Evolutionary conservation across 1,139 yeast genomes (phyloP).

Genomic region (Sugiyamaella neomexicana): DNA sequence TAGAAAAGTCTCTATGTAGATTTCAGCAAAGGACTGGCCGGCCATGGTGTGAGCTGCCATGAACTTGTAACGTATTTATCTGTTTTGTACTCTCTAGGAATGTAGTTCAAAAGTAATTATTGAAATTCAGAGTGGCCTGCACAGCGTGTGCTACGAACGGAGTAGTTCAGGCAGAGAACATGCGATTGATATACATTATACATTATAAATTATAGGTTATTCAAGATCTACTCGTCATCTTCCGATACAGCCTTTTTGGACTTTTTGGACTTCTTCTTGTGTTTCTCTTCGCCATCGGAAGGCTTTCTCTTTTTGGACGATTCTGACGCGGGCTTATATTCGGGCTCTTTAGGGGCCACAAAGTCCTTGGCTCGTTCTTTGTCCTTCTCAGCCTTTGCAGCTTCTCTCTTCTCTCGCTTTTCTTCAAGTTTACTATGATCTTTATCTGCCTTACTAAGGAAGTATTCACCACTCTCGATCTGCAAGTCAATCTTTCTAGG

Average conservation of each 20-base stretch:
- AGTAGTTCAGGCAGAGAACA: too few species aligned
- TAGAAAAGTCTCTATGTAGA: constrained; percentile 71
- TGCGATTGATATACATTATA: constrained; percentile 11
- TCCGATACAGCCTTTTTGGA: constrained; percentile 24
- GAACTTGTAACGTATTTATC: not conserved
- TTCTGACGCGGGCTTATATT: constrained; percentile 39
- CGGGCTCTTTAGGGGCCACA: constrained; percentile 79
- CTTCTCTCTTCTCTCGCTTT: constrained; percentile 76
- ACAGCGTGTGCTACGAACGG: too few species aligned
- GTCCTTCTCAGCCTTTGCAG: constrained; percentile 62
- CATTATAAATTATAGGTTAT: not conserved
- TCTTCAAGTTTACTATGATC: constrained; percentile 69
- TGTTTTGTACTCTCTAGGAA: too few species aligned
- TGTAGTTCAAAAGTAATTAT: not conserved
- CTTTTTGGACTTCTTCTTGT: constrained; percentile 36
- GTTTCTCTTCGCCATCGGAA: constrained; percentile 24
- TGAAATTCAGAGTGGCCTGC: not conserved
- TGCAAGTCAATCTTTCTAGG: constrained; percentile 98
- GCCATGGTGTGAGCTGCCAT: constrained; percentile 42
- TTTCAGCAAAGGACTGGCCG: constrained; percentile 53
- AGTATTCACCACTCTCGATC: constrained; percentile 98
- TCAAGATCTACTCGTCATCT: not conserved
- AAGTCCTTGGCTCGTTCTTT: constrained; percentile 75
- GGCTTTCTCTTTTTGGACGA: constrained; percentile 25
- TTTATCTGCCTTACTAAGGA: constrained; percentile 83